These are phyloP conservation scores for Citrus inodora DNA, from an alignment of 345 rosid species.

Conservation along the genomic window DNA sequence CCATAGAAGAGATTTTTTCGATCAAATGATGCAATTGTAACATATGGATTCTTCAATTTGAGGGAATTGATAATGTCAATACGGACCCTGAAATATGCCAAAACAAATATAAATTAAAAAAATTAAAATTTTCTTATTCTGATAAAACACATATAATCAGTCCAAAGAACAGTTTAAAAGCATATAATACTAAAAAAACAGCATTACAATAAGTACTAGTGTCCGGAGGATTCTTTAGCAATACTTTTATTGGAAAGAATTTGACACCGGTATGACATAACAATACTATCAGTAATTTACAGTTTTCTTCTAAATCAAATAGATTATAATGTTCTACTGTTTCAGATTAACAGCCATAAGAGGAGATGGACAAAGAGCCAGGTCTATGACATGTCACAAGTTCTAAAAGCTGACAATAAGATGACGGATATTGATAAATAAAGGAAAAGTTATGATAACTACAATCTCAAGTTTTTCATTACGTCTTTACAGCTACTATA, in stretches of 20 bases:
- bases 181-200: too few species aligned
- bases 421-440: not conserved
- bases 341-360: not conserved
- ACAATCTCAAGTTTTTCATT: not conserved
- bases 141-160: not conserved
- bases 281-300: not conserved
- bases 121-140: not conserved
- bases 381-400: too few species aligned
- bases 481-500: not conserved
- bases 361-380: not conserved
- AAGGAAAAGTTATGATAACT: not conserved
- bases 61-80: slow-evolving; percentile 36
- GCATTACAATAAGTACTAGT: not conserved
- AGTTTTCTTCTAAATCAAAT: not conserved
- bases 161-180: not conserved
- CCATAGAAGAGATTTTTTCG: slow-evolving; percentile 49
- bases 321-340: not conserved
- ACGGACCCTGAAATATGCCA: slow-evolving; percentile 33
- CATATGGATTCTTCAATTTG: slow-evolving; percentile 38
- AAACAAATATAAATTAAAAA: not conserved
- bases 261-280: not conserved
- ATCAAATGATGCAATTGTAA: slow-evolving; percentile 48
- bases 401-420: not conserved
- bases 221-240: not conserved
- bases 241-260: not conserved